Evolutionary conservation across 1,284 basidiomycete species (phyloP), one percentile per base, ranked within the genome.

Genomic region (Lentinula novae-zelandiae): DNA sequence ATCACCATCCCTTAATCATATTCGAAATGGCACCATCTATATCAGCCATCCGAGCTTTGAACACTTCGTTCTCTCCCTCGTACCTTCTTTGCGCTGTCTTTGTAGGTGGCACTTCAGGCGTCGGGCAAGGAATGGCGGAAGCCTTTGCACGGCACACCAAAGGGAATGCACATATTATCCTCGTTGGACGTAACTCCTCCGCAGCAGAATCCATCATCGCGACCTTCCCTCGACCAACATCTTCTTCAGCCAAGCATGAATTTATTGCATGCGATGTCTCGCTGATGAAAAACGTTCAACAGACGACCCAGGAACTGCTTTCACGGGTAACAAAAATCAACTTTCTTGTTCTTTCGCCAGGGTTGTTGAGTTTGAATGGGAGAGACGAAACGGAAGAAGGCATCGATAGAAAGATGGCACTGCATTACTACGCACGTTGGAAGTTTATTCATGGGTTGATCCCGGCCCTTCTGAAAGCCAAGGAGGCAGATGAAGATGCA

Each of bases 361-460:
- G 78, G 5, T 63, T 75, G 34, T 60, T 79, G 62, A 71, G 73
- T 0, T 66, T 71, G 57, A 67, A 70, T 7, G 77, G 77, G 12
- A 66, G 76, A n/a, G 73, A 76, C 36, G 77, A 79, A 61, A 79
- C 80, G 1, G 66, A 69, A 27, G 81, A 82, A 56, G 80, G 79
- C 0, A 75, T 82, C 36, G 81, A 82, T 61, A 75, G 67, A 60
- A 81, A 81, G 65, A 64, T 82, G 39, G 79, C 78, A 0, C 67
- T 79, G 4, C 71, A 78, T 63, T 81, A 81, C 60, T 82, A 82
- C 61, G 62, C 60, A 34, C 62, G 70, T 38, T 70, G 64, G 62
- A 66, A 66, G 57, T 70, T 73, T 53, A 65, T 68, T 6, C 60
- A 70, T 52, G 71, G 67, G 12, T 64, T 76, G 3, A 53, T 70